Evolutionary conservation across 768 basidiomycete genomes (phyloP).

Genomic region (Peribolospora baueri): DNA sequence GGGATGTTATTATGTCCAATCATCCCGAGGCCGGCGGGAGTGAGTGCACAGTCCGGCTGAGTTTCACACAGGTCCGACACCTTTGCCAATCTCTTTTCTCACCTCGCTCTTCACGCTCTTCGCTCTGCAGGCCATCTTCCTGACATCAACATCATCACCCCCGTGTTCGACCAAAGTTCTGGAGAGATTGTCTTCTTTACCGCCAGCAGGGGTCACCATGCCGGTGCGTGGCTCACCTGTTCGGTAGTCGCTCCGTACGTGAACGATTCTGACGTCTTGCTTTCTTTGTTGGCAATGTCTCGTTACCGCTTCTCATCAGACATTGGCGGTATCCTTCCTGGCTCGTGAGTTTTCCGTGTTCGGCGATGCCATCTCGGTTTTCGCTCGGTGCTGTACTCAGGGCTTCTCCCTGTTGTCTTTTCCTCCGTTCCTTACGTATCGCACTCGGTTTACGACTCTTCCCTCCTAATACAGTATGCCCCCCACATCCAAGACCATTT

Average conservation of each 20-base stretch:
- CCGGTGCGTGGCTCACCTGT: conserved; percentile 29
- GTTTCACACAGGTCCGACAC: no score
- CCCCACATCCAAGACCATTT: conserved; percentile 67
- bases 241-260: not conserved
- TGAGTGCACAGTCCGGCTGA: no score
- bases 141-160: conserved; percentile 82
- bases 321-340: conserved; percentile 59
- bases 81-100: not conserved
- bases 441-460: no score
- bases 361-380: no score
- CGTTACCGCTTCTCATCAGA: not conserved
- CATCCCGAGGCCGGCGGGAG: conserved; percentile 51
- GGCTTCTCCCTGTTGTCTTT: no score
- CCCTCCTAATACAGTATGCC: conserved; percentile 38
- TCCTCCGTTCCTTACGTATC: no score
- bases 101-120: not conserved
- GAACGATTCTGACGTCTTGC: no score
- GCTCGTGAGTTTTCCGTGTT: not conserved
- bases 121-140: conserved; percentile 6
- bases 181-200: conserved; percentile 20
- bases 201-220: conserved; percentile 80
- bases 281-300: not conserved
- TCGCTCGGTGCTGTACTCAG: no score
- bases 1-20: conserved; percentile 84
- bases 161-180: conserved; percentile 42